These are phyloP conservation scores for Lepidium didymum DNA, from an alignment of 345 rosid genomes.

Conservation along the genomic window DNA sequence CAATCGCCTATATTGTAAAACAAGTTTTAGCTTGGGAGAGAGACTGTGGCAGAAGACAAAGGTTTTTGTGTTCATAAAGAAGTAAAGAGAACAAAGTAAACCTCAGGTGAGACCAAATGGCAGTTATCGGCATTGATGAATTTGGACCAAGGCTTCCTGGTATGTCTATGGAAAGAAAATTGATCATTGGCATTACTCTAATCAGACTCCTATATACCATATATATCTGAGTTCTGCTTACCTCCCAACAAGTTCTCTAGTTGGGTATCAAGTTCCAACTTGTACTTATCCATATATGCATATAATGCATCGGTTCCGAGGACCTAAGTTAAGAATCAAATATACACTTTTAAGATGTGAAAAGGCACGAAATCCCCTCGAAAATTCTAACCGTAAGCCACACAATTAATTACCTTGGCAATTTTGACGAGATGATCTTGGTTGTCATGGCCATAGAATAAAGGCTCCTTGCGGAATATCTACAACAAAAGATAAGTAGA, in stretches of 20 bases:
- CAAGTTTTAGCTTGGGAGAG: background rate
- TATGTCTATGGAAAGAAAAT: conserved; percentile 56
- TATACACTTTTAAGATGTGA: background rate
- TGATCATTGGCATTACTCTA: background rate
- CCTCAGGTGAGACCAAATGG: conserved; percentile 95
- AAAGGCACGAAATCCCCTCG: background rate
- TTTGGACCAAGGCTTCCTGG: conserved; percentile 90
- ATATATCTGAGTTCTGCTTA: conserved; percentile 7
- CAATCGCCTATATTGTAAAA: conserved; percentile 59
- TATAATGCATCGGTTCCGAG: conserved; percentile 94
- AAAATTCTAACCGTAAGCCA: background rate
- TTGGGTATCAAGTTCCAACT: conserved; percentile 93
- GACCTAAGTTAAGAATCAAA: conserved; percentile 43
- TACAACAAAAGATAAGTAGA: conserved; percentile 13
- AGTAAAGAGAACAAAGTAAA: conserved; percentile 18
- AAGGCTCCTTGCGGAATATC: conserved; percentile 97
- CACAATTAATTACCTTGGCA: conserved; percentile 60
- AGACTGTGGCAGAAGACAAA: background rate
- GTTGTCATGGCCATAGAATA: conserved; percentile 99
- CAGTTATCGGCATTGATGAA: conserved; percentile 83
- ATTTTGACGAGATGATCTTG: conserved; percentile 97
- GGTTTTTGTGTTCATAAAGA: background rate
- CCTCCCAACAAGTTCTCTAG: conserved; percentile 96
- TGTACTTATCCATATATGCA: conserved; percentile 86
- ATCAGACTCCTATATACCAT: background rate